A percentile compares a stretch with the other conserved stretches of the same genome.
Conservation (phyloP, 2,329 filamentous ascomycete genomes). For the Aspergillus nomiae region DNA sequence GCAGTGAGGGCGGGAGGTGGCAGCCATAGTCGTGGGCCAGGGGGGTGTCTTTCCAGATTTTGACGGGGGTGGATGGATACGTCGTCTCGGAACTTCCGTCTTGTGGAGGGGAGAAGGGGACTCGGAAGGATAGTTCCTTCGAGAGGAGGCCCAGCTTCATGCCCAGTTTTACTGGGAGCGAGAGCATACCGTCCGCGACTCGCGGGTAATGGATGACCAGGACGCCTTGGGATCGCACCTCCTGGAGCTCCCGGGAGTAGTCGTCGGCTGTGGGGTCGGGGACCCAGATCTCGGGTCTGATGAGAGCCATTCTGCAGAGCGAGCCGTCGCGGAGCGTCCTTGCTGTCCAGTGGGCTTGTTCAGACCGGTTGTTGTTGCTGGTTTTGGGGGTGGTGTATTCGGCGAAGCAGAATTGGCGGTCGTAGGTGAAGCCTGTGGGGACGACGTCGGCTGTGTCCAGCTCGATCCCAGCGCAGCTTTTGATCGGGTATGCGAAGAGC, state of each 20-base stretch:
- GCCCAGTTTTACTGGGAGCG: conserved; percentile 24
- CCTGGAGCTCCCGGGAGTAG: conserved; percentile 48
- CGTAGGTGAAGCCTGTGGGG: conserved; percentile 71
- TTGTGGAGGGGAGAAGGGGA: conserved; percentile 55
- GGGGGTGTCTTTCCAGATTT: conserved; percentile 59
- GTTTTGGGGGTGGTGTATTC: conserved; percentile 52
- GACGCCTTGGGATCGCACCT: conserved; percentile 55
- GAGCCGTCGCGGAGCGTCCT: conserved; percentile 47
- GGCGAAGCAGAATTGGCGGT: conserved; percentile 82
- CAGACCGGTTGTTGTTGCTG: not conserved
- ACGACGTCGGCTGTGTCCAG: conserved; percentile 65
- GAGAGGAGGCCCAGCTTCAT: conserved; percentile 34
- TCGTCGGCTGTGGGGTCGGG: conserved; percentile 49
- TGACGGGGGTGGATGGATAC: conserved; percentile 51
- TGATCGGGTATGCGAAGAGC: conserved; percentile 79
- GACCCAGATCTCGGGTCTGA: conserved; percentile 65
- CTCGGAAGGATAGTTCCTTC: conserved; percentile 48
- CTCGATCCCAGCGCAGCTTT: conserved; percentile 78
- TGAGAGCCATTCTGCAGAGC: conserved; percentile 66
- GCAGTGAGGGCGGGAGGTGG: conserved; percentile 52
- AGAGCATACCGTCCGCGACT: conserved; percentile 12
- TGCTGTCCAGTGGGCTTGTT: conserved; percentile 37
- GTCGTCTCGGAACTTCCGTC: conserved; percentile 35
- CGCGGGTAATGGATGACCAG: conserved; percentile 53
- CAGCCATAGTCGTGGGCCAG: conserved; percentile 40